A percentile compares a stretch with the other conserved stretches of the same genome.
phyloP scores from a whole-genome alignment of 306 rosid species.

The Rosa multiflora region DNA sequence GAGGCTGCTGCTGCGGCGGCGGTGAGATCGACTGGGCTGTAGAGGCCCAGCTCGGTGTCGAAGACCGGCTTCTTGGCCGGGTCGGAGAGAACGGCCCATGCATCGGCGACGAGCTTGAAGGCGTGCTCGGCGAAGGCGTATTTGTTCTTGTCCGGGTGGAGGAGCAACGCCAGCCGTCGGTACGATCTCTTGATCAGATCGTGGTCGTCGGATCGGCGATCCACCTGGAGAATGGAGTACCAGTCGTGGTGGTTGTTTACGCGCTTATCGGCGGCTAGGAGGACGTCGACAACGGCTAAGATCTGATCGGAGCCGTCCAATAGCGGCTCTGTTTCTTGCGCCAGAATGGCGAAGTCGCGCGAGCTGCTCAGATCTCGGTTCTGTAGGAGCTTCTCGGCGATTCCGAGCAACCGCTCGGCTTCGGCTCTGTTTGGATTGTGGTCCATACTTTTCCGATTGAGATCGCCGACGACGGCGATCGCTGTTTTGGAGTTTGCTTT shows the following conservation, averaged over 20 bases:
- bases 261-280: conserved; percentile 60
- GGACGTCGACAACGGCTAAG: conserved; percentile 77
- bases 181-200: conserved; percentile 63
- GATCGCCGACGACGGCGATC: conserved; percentile 5
- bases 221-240: conserved; percentile 74
- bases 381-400: conserved; percentile 74
- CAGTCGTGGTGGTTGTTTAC: conserved; percentile 62
- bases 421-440: conserved; percentile 44
- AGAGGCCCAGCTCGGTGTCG: conserved; percentile 53
- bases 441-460: conserved; percentile 15
- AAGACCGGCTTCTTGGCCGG: conserved; percentile 47
- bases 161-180: conserved; percentile 73
- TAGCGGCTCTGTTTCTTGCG: conserved; percentile 89
- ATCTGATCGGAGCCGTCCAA: conserved; percentile 89
- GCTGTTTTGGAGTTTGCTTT: not conserved
- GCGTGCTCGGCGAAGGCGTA: conserved; percentile 67
- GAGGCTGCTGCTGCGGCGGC: not conserved
- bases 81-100: conserved; percentile 80
- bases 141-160: conserved; percentile 81
- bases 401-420: conserved; percentile 78
- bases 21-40: conserved; percentile 40
- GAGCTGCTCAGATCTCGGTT: conserved; percentile 73
- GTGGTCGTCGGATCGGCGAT: conserved; percentile 52
- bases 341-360: conserved; percentile 68
- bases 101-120: conserved; percentile 72